phyloP scores from a whole-genome alignment of 2,329 filamentous ascomycete species.

The Alternaria gaisen region DNA sequence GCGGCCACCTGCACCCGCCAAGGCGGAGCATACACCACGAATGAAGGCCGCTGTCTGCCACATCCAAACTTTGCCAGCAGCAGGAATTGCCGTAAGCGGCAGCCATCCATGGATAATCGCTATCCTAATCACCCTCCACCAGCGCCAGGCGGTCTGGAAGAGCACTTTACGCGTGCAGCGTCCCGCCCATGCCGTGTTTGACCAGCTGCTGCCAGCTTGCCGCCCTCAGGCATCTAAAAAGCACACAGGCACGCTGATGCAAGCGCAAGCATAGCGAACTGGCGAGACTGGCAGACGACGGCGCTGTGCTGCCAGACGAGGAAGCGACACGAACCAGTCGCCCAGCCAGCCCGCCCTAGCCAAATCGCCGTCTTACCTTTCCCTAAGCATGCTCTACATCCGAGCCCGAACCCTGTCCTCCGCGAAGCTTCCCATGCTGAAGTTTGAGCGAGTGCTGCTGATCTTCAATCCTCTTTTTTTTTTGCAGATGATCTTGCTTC shows the following conservation, averaged over 20 bases:
- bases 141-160: conserved; percentile 36
- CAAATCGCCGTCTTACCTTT: conserved; percentile 41
- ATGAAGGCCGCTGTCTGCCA: conserved; percentile 28
- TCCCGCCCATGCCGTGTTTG: conserved; percentile 46
- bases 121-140: conserved; percentile 34
- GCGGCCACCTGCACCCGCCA: conserved; percentile 37
- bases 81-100: conserved; percentile 36
- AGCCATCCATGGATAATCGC: conserved; percentile 18
- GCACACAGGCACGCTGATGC: conserved; percentile 24
- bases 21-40: conserved; percentile 31
- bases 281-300: conserved; percentile 17
- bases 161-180: conserved; percentile 33
- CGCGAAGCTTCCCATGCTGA: conserved; percentile 46
- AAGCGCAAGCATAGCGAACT: conserved; percentile 24
- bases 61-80: conserved; percentile 23
- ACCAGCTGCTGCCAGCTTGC: conserved; percentile 15
- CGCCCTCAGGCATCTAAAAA: conserved; percentile 23
- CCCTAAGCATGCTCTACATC: conserved; percentile 46
- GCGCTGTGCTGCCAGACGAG: conserved; percentile 38
- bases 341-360: conserved; percentile 26
- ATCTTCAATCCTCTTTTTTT: conserved; percentile 43
- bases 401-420: conserved; percentile 49
- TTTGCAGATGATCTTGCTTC: conserved; percentile 43
- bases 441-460: conserved; percentile 43
- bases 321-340: conserved; percentile 45